Percentiles rank a stretch among this genome's conserved stretches.
Conservation (phyloP, 2,329 filamentous ascomycete genomes). For the Dothistroma pini region DNA sequence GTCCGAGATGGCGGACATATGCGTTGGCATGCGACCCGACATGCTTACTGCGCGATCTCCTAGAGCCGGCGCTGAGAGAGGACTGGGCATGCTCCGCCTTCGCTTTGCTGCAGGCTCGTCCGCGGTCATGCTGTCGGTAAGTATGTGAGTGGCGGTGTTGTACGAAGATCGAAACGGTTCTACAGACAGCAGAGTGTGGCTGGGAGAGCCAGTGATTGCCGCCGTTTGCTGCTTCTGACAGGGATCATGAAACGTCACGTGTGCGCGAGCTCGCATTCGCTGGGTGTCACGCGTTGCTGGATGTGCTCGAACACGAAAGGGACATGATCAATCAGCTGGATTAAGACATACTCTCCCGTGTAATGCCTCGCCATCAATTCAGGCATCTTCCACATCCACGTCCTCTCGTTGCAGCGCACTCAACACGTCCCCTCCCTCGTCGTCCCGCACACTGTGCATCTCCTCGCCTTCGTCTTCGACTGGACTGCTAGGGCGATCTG, state of each 20-base stretch:
- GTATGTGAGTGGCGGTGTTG: background rate
- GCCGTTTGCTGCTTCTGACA: background rate
- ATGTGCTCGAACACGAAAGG: too few relatives aligned
- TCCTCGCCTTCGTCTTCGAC: constrained; percentile 45
- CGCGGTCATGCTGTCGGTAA: constrained; percentile 7
- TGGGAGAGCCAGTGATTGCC: background rate
- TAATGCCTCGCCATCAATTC: background rate
- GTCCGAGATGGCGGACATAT: background rate
- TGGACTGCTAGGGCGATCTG: constrained; percentile 41
- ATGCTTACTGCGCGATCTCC: background rate
- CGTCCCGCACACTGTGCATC: constrained; percentile 34
- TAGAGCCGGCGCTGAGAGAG: background rate
- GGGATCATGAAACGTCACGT: background rate
- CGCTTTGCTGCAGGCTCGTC: constrained; percentile 14
- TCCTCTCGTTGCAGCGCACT: background rate
- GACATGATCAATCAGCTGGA: too few relatives aligned
- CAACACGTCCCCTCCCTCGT: constrained; percentile 8
- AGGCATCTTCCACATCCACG: background rate
- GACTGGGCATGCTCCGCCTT: constrained; percentile 11
- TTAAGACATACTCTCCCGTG: too few relatives aligned
- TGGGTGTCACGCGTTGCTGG: too few relatives aligned
- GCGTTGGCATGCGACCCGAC: background rate
- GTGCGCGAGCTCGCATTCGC: background rate
- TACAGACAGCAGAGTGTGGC: background rate
- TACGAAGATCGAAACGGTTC: background rate